Percentiles rank a stretch among this genome's conserved stretches.
Evolutionary conservation across 768 basidiomycete species (phyloP).

Genomic region (Suillus spraguei): DNA sequence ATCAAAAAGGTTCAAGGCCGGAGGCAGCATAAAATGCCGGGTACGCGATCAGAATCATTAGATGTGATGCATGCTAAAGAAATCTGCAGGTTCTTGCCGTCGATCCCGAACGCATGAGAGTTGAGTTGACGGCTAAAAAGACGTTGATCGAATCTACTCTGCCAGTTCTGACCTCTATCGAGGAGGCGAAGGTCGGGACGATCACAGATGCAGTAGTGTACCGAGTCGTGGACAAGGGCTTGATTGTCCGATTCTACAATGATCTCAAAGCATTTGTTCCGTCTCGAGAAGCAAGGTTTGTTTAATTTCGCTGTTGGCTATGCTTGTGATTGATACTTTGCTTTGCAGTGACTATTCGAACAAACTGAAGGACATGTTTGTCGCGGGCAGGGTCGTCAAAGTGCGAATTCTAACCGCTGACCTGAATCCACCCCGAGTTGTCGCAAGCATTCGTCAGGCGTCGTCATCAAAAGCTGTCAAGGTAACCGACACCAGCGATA

Average conservation of each 20-base stretch:
- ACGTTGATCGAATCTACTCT: slow-evolving; percentile 80
- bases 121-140: slow-evolving; percentile 91
- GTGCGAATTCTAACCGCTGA: slow-evolving; percentile 77
- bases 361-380: slow-evolving; percentile 65
- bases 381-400: slow-evolving; percentile 81
- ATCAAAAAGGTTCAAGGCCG: slow-evolving; percentile 59
- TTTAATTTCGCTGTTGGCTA: slow-evolving; percentile 7
- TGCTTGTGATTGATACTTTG: slow-evolving; percentile 4
- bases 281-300: slow-evolving; percentile 78
- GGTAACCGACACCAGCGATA: slow-evolving; percentile 63
- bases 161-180: slow-evolving; percentile 64
- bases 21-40: slow-evolving; percentile 80
- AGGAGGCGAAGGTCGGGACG: slow-evolving; percentile 69
- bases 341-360: slow-evolving; percentile 55
- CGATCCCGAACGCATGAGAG: slow-evolving; percentile 77
- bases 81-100: slow-evolving; percentile 61
- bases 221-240: slow-evolving; percentile 76
- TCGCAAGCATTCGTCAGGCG: slow-evolving; percentile 88
- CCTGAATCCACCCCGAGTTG: slow-evolving; percentile 59
- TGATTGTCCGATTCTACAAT: slow-evolving; percentile 91
- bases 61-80: not conserved
- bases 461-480: slow-evolving; percentile 47
- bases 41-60: slow-evolving; percentile 56
- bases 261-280: slow-evolving; percentile 84
- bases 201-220: slow-evolving; percentile 83